A percentile compares a stretch with the other conserved stretches of the same genome.
Conservation (phyloP, 495 filamentous ascomycete genomes). For the Evansstolkia leycettana region DNA sequence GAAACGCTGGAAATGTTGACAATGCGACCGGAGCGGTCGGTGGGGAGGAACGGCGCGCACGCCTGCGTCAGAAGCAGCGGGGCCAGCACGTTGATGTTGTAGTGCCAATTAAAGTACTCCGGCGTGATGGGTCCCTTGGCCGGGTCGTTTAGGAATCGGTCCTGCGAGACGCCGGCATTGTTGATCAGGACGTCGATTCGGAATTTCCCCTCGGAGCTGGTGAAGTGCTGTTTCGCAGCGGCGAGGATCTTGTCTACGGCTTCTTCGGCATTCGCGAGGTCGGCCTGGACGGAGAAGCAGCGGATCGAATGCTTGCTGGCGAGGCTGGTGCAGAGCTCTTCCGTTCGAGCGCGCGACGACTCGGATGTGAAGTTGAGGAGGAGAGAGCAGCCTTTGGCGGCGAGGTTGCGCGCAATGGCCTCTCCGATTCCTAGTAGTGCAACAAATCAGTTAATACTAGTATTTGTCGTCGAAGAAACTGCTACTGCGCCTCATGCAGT, state of each 20-base stretch:
- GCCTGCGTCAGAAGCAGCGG: constrained; percentile 73
- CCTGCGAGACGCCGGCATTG: constrained; percentile 63
- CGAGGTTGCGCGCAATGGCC: constrained; percentile 69
- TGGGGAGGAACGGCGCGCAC: constrained; percentile 54
- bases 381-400: constrained; percentile 56
- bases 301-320: constrained; percentile 26
- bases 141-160: constrained; percentile 46
- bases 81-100: constrained; percentile 75
- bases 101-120: constrained; percentile 56
- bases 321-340: constrained; percentile 31
- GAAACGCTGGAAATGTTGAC: constrained; percentile 68
- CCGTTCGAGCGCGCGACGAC: constrained; percentile 28
- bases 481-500: not conserved
- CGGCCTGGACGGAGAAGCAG: constrained; percentile 43
- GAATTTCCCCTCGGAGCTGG: constrained; percentile 36
- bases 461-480: not conserved
- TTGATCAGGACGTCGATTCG: constrained; percentile 82
- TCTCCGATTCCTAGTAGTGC: constrained; percentile 61
- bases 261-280: constrained; percentile 35
- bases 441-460: constrained; percentile 7
- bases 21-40: constrained; percentile 63
- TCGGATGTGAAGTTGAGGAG: constrained; percentile 64
- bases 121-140: constrained; percentile 29
- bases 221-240: constrained; percentile 38
- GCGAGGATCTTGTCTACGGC: constrained; percentile 18